Evolutionary conservation across 106 monocot genomes (phyloP).

Genomic region (Xerophyta viscosa): DNA sequence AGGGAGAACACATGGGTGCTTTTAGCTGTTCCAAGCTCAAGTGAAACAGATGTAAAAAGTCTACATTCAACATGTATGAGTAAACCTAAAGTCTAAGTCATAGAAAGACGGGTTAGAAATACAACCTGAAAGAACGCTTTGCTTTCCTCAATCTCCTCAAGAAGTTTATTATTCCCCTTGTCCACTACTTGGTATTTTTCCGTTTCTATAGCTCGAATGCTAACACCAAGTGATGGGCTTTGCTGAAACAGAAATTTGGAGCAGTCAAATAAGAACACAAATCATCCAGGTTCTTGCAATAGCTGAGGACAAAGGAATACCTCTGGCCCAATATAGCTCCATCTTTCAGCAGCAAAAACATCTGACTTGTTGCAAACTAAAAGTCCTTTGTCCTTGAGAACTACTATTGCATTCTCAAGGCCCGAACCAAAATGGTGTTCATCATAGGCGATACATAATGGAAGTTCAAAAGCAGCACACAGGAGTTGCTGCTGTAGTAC

Average conservation of each 20-base stretch:
- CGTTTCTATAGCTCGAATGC: slow-evolving; percentile 76
- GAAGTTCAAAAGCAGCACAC: slow-evolving; percentile 87
- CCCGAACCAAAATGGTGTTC: slow-evolving; percentile 66
- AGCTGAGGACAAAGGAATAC: too few relatives aligned
- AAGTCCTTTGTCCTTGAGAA: slow-evolving; percentile 56
- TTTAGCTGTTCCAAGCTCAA: too few relatives aligned
- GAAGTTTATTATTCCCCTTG: slow-evolving; percentile 32
- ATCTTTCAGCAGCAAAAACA: slow-evolving; percentile 33
- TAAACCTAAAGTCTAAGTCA: too few relatives aligned
- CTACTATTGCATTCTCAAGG: slow-evolving; percentile 28
- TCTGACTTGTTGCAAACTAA: slow-evolving; percentile 23
- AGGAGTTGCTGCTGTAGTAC: slow-evolving; percentile 76
- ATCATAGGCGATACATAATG: slow-evolving; percentile 63
- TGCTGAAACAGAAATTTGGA: slow-evolving; percentile 31
- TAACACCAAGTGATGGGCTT: slow-evolving; percentile 48
- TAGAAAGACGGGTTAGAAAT: too few relatives aligned
- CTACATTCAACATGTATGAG: too few relatives aligned
- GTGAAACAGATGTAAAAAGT: too few relatives aligned
- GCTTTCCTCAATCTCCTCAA: slow-evolving; percentile 98
- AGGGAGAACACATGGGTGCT: too few relatives aligned
- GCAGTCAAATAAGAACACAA: too few relatives aligned
- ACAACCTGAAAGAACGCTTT: slow-evolving; percentile 79
- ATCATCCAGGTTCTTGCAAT: too few relatives aligned
- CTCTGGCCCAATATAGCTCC: slow-evolving; percentile 84
- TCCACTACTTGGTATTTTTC: slow-evolving; percentile 64